Percentiles rank a stretch among this genome's conserved stretches.
Conservation (phyloP, 2,329 filamentous ascomycete genomes). For the Aspergillus sojae region DNA sequence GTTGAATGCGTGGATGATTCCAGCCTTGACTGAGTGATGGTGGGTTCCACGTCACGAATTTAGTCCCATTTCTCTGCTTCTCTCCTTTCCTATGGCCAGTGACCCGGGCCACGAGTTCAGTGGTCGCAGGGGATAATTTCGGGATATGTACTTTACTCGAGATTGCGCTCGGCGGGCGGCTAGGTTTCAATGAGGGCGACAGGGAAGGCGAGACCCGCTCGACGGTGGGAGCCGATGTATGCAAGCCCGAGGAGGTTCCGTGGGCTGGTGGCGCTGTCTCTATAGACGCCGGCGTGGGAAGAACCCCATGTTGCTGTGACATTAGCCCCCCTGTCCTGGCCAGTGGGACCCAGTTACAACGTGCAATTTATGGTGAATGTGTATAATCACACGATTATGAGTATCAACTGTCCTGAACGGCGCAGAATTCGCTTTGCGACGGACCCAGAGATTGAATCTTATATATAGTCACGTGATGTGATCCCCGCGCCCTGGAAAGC, state of each 20-base stretch:
- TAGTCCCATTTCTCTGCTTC: constrained; percentile 18
- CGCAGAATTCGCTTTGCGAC: neutral
- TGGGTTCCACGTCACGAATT: constrained; percentile 15
- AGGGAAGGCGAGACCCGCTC: constrained; percentile 11
- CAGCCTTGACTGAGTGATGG: constrained; percentile 7
- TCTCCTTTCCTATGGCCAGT: constrained; percentile 23
- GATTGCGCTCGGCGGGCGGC: constrained; percentile 12
- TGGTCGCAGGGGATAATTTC: constrained; percentile 29
- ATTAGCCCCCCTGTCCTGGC: constrained; percentile 19
- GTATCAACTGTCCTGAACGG: neutral
- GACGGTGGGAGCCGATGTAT: constrained; percentile 16
- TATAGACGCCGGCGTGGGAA: constrained; percentile 27
- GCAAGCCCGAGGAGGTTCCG: constrained; percentile 18
- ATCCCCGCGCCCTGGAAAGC: neutral
- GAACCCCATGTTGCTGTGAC: constrained; percentile 29
- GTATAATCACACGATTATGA: constrained; percentile 1
- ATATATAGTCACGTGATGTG: constrained; percentile 34
- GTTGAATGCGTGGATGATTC: constrained; percentile 8
- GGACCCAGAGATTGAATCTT: constrained; percentile 27
- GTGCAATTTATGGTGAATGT: neutral
- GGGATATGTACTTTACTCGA: constrained; percentile 26
- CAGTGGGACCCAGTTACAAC: constrained; percentile 3
- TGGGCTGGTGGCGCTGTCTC: constrained; percentile 23
- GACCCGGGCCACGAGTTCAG: constrained; percentile 29
- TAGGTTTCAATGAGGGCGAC: constrained; percentile 11